A percentile compares a stretch with the other conserved stretches of the same genome.
Conservation (phyloP, 2,329 filamentous ascomycete species). For the Sclerotinia borealis region DNA sequence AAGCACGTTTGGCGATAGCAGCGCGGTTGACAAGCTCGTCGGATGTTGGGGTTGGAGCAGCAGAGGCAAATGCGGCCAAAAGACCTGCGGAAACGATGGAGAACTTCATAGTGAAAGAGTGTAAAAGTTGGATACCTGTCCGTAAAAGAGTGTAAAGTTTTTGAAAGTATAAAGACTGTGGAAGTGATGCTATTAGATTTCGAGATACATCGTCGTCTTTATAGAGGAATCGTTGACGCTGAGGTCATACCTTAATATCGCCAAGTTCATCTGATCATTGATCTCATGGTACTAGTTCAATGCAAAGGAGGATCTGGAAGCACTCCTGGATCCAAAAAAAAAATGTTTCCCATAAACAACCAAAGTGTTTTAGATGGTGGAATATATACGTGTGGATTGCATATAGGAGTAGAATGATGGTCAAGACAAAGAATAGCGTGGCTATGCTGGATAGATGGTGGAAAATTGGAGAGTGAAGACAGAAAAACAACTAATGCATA, state of each 20-base stretch:
- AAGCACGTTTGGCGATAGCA: conserved; percentile 39
- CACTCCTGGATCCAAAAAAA: not conserved
- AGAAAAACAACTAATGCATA: not conserved
- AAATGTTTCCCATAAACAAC: not conserved
- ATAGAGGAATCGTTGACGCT: not conserved
- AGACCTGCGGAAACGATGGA: conserved; percentile 6
- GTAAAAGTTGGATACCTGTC: not conserved
- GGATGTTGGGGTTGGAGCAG: conserved; percentile 9
- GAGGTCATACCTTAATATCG: not conserved
- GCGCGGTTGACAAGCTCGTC: conserved; percentile 11
- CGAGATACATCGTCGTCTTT: not conserved
- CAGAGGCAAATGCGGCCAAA: conserved; percentile 7
- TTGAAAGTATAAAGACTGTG: not conserved
- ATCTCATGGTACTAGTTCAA: not conserved
- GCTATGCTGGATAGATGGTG: not conserved
- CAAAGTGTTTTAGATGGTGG: not conserved
- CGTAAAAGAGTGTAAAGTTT: not conserved
- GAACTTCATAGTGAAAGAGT: conserved; percentile 9
- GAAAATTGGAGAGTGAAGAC: not conserved
- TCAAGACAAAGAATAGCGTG: not conserved
- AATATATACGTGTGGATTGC: not conserved
- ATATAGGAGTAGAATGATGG: not conserved
- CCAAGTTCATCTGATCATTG: not conserved
- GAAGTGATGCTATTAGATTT: not conserved
- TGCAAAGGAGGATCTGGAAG: not conserved